phyloP scores from a whole-genome alignment of 2,329 filamentous ascomycete genomes.

The Onygenales sp. region DNA sequence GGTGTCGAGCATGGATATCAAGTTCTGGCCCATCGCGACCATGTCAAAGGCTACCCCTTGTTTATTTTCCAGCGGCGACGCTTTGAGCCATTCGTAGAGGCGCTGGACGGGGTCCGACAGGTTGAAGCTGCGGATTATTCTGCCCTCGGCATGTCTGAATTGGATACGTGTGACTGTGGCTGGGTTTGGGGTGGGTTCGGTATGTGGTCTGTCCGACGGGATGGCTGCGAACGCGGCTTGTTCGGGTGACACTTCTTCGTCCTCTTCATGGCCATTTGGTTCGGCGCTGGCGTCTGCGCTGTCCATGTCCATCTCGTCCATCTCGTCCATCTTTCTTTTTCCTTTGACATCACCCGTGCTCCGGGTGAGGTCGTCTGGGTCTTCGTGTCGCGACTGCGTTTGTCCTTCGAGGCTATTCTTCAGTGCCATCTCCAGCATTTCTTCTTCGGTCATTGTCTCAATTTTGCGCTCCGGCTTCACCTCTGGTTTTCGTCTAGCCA shows the following conservation, averaged over 20 bases:
- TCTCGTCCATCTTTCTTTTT: slow-evolving; percentile 47
- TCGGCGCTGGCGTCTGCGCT: slow-evolving; percentile 19
- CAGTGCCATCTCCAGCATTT: slow-evolving; percentile 91
- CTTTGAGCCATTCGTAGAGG: slow-evolving; percentile 95
- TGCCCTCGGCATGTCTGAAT: slow-evolving; percentile 75
- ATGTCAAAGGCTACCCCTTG: slow-evolving; percentile 74
- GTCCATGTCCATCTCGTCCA: slow-evolving; percentile 28
- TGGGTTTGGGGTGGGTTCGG: slow-evolving; percentile 64
- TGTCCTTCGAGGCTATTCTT: slow-evolving; percentile 69
- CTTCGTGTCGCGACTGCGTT: slow-evolving; percentile 46
- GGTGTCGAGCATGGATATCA: slow-evolving; percentile 64
- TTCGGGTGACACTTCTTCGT: slow-evolving; percentile 18
- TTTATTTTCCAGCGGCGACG: slow-evolving; percentile 72
- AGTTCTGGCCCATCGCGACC: slow-evolving; percentile 75
- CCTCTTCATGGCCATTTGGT: slow-evolving; percentile 20
- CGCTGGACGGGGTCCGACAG: slow-evolving; percentile 66
- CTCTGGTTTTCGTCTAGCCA: slow-evolving; percentile 67
- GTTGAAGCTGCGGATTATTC: slow-evolving; percentile 78
- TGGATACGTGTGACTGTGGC: slow-evolving; percentile 78
- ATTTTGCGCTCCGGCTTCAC: slow-evolving; percentile 62
- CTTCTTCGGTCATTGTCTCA: slow-evolving; percentile 87
- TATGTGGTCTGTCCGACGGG: slow-evolving; percentile 61
- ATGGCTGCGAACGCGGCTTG: slow-evolving; percentile 58
- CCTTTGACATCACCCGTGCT: slow-evolving; percentile 39
- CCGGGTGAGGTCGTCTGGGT: slow-evolving; percentile 83